Base-by-base conservation (phyloP, 495 filamentous ascomycete species). In the Neurospora sp. region DNA sequence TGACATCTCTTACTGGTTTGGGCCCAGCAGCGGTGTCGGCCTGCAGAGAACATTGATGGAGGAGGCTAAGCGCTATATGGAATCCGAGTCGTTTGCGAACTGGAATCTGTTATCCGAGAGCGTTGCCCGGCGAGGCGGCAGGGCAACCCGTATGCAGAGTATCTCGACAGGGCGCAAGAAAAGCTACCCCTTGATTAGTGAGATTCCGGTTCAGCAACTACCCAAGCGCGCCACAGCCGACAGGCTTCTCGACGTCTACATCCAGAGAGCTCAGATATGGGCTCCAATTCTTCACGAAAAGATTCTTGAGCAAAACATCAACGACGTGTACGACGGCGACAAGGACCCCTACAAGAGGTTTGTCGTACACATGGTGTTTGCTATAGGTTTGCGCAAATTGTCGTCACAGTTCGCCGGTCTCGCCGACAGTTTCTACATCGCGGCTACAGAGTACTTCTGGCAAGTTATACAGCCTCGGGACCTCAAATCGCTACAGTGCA, bases 41-140 rank as follows among this genome's bases (percentile, higher is more conserved):
- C 95, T 98, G 82, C 95, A 94, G 20, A 89, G 94, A 41, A 83
- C 98, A 76, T 92, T 98, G 38, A 97, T 98, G 90, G 94, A 97
- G 78, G 89, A 97, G 77, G 94, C 94, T 65, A 98, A 95, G 77
- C 90, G 92, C 73, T 93, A 92, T 74, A 94, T 91, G 39, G 90
- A 93, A 72, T 89, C 91, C 3, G 92, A 92, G 79, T 92, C 89
- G 73, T 97, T 97, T 81, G 90, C 92, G 70, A 37, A 6, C 35
- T 37, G 35, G 35, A 93, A 97, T 77, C 88, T 98, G 38, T 89
- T 96, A n/a, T 90, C 93, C 6, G 90, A 91, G 72, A 84, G 91
- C 44, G 73, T 71, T 10, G 75, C 73, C 3, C 73, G 79, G 44
- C 74, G 80, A 31, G 74, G 77, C 3, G 81, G 79, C 4, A 75